Evolutionary conservation across 164 flowering plant genomes (phyloP).

Genomic region (Liriodendron chinense): DNA sequence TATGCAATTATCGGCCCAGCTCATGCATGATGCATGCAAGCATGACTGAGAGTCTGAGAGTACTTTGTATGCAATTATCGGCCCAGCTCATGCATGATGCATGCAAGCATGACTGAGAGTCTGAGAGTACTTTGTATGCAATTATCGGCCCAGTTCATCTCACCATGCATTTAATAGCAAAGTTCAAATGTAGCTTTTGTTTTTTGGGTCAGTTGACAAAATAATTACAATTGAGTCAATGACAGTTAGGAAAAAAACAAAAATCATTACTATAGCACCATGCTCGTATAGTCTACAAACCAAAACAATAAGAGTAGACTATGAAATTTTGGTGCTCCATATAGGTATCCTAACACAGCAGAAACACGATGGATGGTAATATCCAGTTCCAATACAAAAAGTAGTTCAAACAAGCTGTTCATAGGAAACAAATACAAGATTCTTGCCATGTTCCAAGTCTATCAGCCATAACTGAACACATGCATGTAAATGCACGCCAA

Average conservation of each 20-base stretch:
- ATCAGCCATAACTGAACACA: background rate
- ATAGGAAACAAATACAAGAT: background rate
- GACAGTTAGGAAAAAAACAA: background rate
- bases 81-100: no score
- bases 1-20: background rate
- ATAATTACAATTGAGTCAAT: background rate
- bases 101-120: no score
- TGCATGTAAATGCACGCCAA: background rate
- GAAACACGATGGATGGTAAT: background rate
- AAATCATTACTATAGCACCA: slow-evolving; percentile 13
- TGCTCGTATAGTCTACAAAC: slow-evolving; percentile 17
- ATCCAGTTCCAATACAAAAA: background rate
- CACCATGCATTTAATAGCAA: background rate
- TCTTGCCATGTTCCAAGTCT: no score
- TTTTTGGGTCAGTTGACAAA: background rate
- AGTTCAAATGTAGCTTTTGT: background rate
- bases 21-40: background rate
- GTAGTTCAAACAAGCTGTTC: background rate
- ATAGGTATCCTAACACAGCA: background rate
- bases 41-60: no score
- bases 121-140: no score
- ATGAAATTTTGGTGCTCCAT: slow-evolving; percentile 13
- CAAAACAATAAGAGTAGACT: slow-evolving; percentile 2
- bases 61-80: no score
- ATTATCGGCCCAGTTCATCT: background rate